These are phyloP conservation scores for Pythium monospermum DNA, from an alignment of 352 stramenopile genomes.

Conservation along the genomic window DNA sequence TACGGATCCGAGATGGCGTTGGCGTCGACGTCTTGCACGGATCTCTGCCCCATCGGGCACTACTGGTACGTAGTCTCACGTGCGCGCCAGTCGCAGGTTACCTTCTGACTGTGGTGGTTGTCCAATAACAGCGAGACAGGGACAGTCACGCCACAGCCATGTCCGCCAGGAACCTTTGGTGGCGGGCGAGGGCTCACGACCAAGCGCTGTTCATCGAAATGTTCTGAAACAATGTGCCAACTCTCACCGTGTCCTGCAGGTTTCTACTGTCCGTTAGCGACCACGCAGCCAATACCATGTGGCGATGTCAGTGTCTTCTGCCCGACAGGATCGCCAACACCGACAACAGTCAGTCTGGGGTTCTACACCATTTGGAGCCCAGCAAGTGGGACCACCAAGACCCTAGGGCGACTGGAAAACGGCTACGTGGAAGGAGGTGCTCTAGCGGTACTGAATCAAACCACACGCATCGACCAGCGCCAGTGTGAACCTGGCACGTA, in stretches of 20 bases:
- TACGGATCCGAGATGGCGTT: constrained; percentile 36
- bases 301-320: constrained; percentile 39
- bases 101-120: too few relatives aligned
- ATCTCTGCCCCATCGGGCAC: constrained; percentile 38
- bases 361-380: constrained; percentile 57
- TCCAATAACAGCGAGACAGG: constrained; percentile 22
- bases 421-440: constrained; percentile 37
- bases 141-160: constrained; percentile 35
- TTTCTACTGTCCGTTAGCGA: constrained; percentile 51
- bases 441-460: constrained; percentile 31
- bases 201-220: constrained; percentile 39
- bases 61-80: constrained; percentile 42
- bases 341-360: constrained; percentile 31
- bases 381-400: constrained; percentile 6
- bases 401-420: constrained; percentile 20
- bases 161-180: constrained; percentile 43
- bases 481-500: constrained; percentile 56
- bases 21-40: constrained; percentile 32
- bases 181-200: constrained; percentile 31
- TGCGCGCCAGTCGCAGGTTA: too few relatives aligned
- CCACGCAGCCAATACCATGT: constrained; percentile 27
- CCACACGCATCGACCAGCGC: constrained; percentile 35
- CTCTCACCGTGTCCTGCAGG: constrained; percentile 44
- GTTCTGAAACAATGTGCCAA: constrained; percentile 30
- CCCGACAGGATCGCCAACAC: constrained; percentile 34